These are phyloP conservation scores for Apiosordaria backusii DNA, from an alignment of 495 filamentous ascomycete species.

Conservation along the genomic window DNA sequence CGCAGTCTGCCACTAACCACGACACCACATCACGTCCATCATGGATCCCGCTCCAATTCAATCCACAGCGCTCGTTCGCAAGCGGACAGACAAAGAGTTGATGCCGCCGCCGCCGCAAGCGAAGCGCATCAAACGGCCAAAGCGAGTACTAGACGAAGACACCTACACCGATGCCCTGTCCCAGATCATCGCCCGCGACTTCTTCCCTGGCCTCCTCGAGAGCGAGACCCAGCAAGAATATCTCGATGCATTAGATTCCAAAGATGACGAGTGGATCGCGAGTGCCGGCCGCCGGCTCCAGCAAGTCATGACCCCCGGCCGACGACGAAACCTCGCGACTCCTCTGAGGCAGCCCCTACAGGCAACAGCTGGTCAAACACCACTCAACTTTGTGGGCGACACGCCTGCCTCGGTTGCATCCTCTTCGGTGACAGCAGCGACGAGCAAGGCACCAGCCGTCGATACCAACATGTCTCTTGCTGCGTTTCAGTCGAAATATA, in stretches of 20 bases:
- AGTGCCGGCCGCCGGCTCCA: slow-evolving; percentile 68
- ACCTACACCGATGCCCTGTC: slow-evolving; percentile 86
- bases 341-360: slow-evolving; percentile 29
- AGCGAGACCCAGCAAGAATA: slow-evolving; percentile 86
- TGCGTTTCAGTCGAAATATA: slow-evolving; percentile 88
- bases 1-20: background rate
- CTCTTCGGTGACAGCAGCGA: slow-evolving; percentile 19
- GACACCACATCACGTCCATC: background rate
- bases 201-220: slow-evolving; percentile 89
- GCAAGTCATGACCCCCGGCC: slow-evolving; percentile 76
- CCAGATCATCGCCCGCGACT: slow-evolving; percentile 93
- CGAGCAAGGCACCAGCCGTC: slow-evolving; percentile 47
- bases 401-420: slow-evolving; percentile 56
- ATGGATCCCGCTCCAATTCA: slow-evolving; percentile 32
- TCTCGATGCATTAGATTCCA: slow-evolving; percentile 81
- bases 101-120: slow-evolving; percentile 89
- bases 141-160: slow-evolving; percentile 89
- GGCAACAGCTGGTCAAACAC: slow-evolving; percentile 38
- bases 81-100: slow-evolving; percentile 62
- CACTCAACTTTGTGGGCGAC: slow-evolving; percentile 56
- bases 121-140: slow-evolving; percentile 89
- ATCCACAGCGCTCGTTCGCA: slow-evolving; percentile 57
- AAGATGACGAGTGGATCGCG: slow-evolving; percentile 81
- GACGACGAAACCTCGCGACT: slow-evolving; percentile 37
- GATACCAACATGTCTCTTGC: slow-evolving; percentile 79